These are phyloP conservation scores for Irineochytrium annulatum DNA, from an alignment of 192 early-diverging fungal species.

Conservation along the genomic window DNA sequence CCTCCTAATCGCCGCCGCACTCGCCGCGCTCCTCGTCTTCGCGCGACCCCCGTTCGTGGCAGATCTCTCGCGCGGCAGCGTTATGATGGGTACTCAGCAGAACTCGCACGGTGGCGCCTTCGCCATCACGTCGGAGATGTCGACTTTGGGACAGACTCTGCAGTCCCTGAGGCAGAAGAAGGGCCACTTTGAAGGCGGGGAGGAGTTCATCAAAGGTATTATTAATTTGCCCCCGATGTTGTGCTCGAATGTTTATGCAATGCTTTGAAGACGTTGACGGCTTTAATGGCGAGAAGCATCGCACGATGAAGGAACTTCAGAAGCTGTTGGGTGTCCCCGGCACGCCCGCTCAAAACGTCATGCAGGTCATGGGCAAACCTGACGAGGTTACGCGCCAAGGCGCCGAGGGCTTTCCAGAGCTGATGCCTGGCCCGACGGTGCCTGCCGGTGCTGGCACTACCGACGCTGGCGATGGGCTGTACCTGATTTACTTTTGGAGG, in stretches of 20 bases:
- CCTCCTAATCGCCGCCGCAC: too few relatives aligned
- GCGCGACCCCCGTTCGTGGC: too few relatives aligned
- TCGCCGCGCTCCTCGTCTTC: too few relatives aligned
- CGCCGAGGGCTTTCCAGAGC: neutral
- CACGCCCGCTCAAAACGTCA: neutral
- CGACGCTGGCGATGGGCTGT: neutral
- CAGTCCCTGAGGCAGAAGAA: slow-evolving; percentile 4
- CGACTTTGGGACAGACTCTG: neutral
- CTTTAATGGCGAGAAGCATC: slow-evolving; percentile 12
- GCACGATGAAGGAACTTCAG: neutral
- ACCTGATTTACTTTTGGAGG: slow-evolving; percentile 14
- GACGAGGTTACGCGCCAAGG: neutral
- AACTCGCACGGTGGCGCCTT: too few relatives aligned
- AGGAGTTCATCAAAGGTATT: slow-evolving; percentile 3
- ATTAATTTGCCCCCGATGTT: neutral
- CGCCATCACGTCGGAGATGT: neutral
- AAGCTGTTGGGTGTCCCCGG: neutral
- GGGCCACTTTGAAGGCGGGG: slow-evolving; percentile 11
- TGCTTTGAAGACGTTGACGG: slow-evolving; percentile 7
- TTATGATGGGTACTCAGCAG: too few relatives aligned
- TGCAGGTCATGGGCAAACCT: slow-evolving; percentile 6
- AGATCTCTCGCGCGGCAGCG: too few relatives aligned
- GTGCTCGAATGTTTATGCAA: too few relatives aligned
- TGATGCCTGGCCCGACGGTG: slow-evolving; percentile 14
- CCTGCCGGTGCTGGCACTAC: neutral